These are phyloP conservation scores for Cardamine chenopodiifolia DNA, from an alignment of 345 rosid genomes.

Conservation along the genomic window DNA sequence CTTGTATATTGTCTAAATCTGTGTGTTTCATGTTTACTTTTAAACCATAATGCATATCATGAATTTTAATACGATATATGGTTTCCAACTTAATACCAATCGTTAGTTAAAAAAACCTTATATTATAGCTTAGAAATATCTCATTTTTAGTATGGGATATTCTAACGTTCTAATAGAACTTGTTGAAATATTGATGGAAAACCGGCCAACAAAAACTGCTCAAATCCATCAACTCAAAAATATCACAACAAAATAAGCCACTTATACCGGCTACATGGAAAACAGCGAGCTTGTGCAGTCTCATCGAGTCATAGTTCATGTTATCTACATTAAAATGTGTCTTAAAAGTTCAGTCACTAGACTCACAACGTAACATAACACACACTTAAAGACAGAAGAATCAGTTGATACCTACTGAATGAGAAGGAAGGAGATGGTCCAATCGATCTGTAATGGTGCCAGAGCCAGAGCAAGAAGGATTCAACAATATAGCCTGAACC, in stretches of 20 bases:
- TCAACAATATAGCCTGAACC: conserved; percentile 84
- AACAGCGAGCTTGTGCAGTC: conserved; percentile 74
- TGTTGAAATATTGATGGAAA: not conserved
- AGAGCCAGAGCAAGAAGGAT: conserved; percentile 97
- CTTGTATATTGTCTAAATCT: not conserved
- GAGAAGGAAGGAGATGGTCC: conserved; percentile 92
- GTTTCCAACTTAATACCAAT: too few relatives aligned
- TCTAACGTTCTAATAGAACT: not conserved
- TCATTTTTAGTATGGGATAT: not conserved
- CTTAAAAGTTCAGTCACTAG: conserved; percentile 2
- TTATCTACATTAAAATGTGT: conserved; percentile 36
- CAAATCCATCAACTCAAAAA: too few relatives aligned
- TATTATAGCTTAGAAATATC: too few relatives aligned
- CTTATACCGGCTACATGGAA: conserved; percentile 46
- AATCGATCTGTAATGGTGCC: conserved; percentile 81
- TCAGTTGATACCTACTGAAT: conserved; percentile 45
- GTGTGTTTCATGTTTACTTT: not conserved
- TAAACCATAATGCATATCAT: not conserved
- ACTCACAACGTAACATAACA: not conserved
- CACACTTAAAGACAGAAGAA: conserved; percentile 11
- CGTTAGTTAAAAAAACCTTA: too few relatives aligned
- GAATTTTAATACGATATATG: not conserved
- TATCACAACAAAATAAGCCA: too few relatives aligned
- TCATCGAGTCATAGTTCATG: conserved; percentile 44
- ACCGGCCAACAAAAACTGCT: too few relatives aligned